Evolutionary conservation across 495 filamentous ascomycete species (phyloP), one percentile per base, ranked within the genome.

Genomic region (Aspergillus bertholletiae): DNA sequence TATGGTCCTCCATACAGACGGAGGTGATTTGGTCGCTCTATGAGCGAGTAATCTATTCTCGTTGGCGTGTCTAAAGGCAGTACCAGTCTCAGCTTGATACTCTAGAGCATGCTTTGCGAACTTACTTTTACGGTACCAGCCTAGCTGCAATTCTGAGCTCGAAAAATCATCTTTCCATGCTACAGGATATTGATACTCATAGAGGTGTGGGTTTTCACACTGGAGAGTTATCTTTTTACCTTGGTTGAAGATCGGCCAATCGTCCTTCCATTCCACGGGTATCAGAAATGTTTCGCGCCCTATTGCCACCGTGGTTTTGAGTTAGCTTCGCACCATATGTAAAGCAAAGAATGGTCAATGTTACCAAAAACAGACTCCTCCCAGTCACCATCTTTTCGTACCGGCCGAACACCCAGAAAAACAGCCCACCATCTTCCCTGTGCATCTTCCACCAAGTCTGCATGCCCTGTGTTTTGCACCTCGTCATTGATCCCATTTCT

Each of bases 261-360:
- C 69, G 37, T 76, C 63, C 11, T 67, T 58, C 78, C 77, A 80
- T 12, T 69, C 60, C 7, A 80, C 58, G 0, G 74, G 70, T 13
- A 71, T 65, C 3, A 81, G 61, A 47, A 79, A 80, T 0, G 69
- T 76, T 56, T 81, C 77, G 7, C 77, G 64, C 0, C 79, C 78
- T 67, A 17, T 15, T 17, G 11, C 4, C 34, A n/a, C 13, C 13
- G 8, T 23, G 23, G 2, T 7, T 13, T 34, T 15, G 34, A 34
- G 18, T 15, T 0, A 55, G 2, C 47, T 32, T 59, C 5, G 5
- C 21, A 8, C 30, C 22, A n/a, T 48, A 11, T 8, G 34, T 24
- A n/a, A 2, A 9, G 7, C 11, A 1, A 2, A 13, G 23, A 17
- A 24, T 15, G 23, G 24, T 11, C 17, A 26, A 0, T 62, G 54